Evolutionary conservation across 2,329 filamentous ascomycete species (phyloP), one percentile per base, ranked within the genome.

Genomic region (Exophiala lecanii-corni): DNA sequence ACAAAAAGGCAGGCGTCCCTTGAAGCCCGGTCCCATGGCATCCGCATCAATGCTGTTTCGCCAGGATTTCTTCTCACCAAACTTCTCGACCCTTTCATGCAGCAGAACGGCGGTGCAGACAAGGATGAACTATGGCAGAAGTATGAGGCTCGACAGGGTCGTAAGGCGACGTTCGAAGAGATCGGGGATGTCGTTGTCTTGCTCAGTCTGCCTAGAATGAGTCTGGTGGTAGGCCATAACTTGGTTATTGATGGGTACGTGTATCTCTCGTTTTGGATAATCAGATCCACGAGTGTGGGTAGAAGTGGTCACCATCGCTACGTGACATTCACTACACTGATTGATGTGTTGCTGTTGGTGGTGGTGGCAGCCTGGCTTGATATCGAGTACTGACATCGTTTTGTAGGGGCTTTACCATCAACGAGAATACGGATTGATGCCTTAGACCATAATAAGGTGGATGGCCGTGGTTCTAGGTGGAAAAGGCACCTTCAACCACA

Each of bases 131-230:
- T 31, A 9, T 53, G 50, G 50, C 35, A 35, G 30, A 25, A 31
- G 19, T 47, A 47, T 23, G 50, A 53, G 43, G 36, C 33, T 3
- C 20, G 50, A 18, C 50, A 53, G 26, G 50, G 50, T 9, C 40
- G 50, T 7, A 47, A 50, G 32, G 50, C 47, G 6, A 41, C 32
- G 5, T 47, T 43, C 18, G 50, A 47, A 12, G 50, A 53, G 34
- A 40, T 53, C 23, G 50, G 50, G 12, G 50, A 53, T 20, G 50
- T 47, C 5, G 50, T 53, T 21, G 50, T 44, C 19, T 36, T 53
- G 16, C 36, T 53, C 17, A 47, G 43, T 25, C 39, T 36, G 13
- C 46, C 47, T 12, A 21, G 47, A 13, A 53, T 53, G 49, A 50
- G 46, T 18, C 30, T 52, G 5, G 49, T 52, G 10, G 47, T 47